Percentiles rank a stretch among this genome's conserved stretches.
Conservation (phyloP, 140 eudicot species). For the Anethum foeniculum region DNA sequence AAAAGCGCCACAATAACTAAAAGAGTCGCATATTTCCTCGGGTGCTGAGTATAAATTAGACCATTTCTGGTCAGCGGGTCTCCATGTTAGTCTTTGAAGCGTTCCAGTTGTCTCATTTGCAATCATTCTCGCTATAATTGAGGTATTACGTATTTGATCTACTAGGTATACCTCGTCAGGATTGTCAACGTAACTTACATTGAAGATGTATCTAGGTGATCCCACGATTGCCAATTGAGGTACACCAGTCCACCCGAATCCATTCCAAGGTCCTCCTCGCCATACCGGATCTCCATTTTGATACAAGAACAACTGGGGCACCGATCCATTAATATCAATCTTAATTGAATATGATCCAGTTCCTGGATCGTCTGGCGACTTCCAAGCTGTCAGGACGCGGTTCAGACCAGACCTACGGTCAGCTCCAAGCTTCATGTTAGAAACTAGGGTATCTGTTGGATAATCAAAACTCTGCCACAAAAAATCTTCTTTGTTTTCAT, state of each 20-base stretch:
- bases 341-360: conserved; percentile 47
- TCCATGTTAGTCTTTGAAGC: conserved; percentile 33
- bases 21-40: conserved; percentile 33
- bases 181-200: conserved; percentile 30
- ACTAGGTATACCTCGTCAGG: conserved; percentile 29
- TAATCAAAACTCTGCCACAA: conserved; percentile 48
- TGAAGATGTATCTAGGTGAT: conserved; percentile 12
- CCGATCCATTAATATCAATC: conserved; percentile 39
- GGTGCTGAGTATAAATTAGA: conserved; percentile 22
- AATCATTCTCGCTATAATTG: conserved; percentile 25
- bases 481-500: background rate
- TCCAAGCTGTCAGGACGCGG: conserved; percentile 43
- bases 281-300: conserved; percentile 30
- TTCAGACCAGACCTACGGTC: conserved; percentile 20
- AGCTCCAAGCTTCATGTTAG: conserved; percentile 43
- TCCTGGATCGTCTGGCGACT: conserved; percentile 38
- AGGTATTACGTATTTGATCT: conserved; percentile 17
- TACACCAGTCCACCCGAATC: conserved; percentile 38
- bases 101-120: conserved; percentile 31
- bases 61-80: conserved; percentile 34
- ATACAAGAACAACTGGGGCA: conserved; percentile 46
- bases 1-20: conserved; percentile 45
- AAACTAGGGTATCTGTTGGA: conserved; percentile 50
- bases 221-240: conserved; percentile 16
- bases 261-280: conserved; percentile 67